Evolutionary conservation across 352 stramenopile species (phyloP).

Genomic region (Salisapilia sapeloensis): DNA sequence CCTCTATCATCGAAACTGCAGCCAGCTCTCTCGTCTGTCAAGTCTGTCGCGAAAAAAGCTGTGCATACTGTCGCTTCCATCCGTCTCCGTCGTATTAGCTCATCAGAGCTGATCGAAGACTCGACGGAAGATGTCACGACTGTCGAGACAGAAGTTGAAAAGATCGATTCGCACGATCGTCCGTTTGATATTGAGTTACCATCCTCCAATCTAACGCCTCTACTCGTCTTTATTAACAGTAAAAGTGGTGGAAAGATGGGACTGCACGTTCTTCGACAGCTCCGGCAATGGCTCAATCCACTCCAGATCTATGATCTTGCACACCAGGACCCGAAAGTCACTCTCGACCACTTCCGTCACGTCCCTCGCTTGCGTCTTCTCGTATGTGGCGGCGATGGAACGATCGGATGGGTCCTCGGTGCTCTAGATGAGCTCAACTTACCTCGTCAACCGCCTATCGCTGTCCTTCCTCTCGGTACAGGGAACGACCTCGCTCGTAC

Average conservation of each 20-base stretch:
- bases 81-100: slow-evolving; percentile 21
- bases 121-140: slow-evolving; percentile 3
- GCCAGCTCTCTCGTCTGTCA: slow-evolving; percentile 47
- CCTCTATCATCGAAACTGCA: slow-evolving; percentile 28
- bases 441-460: slow-evolving; percentile 80
- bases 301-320: slow-evolving; percentile 93
- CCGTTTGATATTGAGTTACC: slow-evolving; percentile 44
- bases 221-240: slow-evolving; percentile 93
- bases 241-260: slow-evolving; percentile 88
- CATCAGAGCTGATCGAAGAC: slow-evolving; percentile 1
- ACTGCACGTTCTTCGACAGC: slow-evolving; percentile 82
- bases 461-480: slow-evolving; percentile 89
- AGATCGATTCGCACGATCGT: slow-evolving; percentile 6
- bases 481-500: slow-evolving; percentile 90
- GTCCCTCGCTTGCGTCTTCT: slow-evolving; percentile 82
- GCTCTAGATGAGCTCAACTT: slow-evolving; percentile 49
- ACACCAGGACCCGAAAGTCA: slow-evolving; percentile 80
- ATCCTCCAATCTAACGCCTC: slow-evolving; percentile 24
- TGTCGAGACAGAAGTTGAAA: not conserved
- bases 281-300: slow-evolving; percentile 88
- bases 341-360: slow-evolving; percentile 82
- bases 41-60: slow-evolving; percentile 38
- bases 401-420: slow-evolving; percentile 83
- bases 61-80: slow-evolving; percentile 62
- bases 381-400: slow-evolving; percentile 91